These are phyloP conservation scores for Trametes meyenii DNA, from an alignment of 768 basidiomycete species.

Conservation along the genomic window DNA sequence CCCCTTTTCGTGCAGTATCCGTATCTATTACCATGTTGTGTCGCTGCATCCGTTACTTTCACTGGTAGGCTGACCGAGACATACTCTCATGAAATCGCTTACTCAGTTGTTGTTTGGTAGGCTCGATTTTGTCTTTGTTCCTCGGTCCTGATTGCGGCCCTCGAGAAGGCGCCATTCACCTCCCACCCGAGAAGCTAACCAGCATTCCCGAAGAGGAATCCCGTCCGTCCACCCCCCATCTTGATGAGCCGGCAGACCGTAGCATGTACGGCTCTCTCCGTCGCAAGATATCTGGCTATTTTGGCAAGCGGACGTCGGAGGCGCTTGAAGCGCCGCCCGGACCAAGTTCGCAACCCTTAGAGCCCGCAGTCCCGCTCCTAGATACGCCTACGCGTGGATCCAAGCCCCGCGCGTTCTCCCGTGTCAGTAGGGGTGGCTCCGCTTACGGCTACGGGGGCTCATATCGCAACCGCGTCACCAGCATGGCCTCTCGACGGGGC, in stretches of 20 bases:
- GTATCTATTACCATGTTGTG: slow-evolving; percentile 84
- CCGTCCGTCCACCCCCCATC: slow-evolving; percentile 46
- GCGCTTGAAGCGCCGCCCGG: slow-evolving; percentile 35
- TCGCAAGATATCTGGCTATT: slow-evolving; percentile 60
- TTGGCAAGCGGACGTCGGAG: slow-evolving; percentile 54
- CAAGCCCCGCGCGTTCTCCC: slow-evolving; percentile 45
- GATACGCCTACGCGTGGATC: slow-evolving; percentile 39
- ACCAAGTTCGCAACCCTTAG: slow-evolving; percentile 41
- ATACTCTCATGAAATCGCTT: not conserved
- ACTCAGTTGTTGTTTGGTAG: slow-evolving; percentile 40
- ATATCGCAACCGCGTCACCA: slow-evolving; percentile 58
- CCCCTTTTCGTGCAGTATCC: slow-evolving; percentile 79
- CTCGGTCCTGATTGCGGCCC: slow-evolving; percentile 91
- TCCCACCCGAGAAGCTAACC: slow-evolving; percentile 75
- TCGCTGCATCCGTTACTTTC: slow-evolving; percentile 78
- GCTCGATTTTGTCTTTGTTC: slow-evolving; percentile 87
- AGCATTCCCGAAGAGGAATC: slow-evolving; percentile 73
- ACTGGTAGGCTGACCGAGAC: slow-evolving; percentile 47
- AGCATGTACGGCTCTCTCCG: slow-evolving; percentile 39
- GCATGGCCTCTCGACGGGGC: slow-evolving; percentile 44
- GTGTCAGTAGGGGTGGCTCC: slow-evolving; percentile 69
- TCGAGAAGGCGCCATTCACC: slow-evolving; percentile 79
- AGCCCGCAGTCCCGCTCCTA: slow-evolving; percentile 47
- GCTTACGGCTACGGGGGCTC: slow-evolving; percentile 75
- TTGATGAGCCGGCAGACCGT: slow-evolving; percentile 40